Evolutionary conservation across 2,329 filamentous ascomycete species (phyloP).

Genomic region (Talaromyces sp.): DNA sequence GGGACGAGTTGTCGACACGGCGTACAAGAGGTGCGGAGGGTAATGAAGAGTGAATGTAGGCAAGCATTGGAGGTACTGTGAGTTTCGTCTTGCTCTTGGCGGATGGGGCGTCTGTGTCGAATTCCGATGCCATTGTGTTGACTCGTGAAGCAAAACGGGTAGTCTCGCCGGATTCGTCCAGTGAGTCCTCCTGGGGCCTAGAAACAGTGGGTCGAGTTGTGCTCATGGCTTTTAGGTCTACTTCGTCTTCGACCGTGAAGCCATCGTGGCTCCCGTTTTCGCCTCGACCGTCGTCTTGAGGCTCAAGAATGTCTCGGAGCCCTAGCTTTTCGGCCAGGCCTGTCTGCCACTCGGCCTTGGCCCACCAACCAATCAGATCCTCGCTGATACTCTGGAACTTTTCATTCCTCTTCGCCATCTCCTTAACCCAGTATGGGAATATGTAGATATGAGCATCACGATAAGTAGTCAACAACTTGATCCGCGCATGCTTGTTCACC

Average conservation of each 20-base stretch:
- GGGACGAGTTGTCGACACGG: conserved; percentile 78
- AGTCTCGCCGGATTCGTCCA: conserved; percentile 13
- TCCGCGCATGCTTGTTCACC: conserved; percentile 65
- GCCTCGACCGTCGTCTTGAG: conserved; percentile 32
- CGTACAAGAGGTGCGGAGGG: conserved; percentile 64
- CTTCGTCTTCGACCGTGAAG: conserved; percentile 47
- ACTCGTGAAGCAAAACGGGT: conserved; percentile 23
- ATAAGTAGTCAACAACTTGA: conserved; percentile 77
- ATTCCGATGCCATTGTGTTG: conserved; percentile 13
- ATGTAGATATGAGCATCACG: conserved; percentile 93
- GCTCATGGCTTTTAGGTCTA: conserved; percentile 50
- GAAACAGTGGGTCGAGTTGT: conserved; percentile 41
- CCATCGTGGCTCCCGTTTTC: conserved; percentile 32
- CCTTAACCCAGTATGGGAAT: conserved; percentile 84
- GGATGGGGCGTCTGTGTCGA: conserved; percentile 7
- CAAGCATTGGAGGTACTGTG: conserved; percentile 67
- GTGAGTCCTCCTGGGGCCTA: conserved; percentile 6
- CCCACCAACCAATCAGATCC: conserved; percentile 92
- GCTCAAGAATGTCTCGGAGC: conserved; percentile 58
- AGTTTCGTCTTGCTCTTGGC: conserved; percentile 23
- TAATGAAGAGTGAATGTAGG: conserved; percentile 64
- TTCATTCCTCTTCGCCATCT: conserved; percentile 74
- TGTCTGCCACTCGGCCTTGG: conserved; percentile 85
- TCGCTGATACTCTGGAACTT: conserved; percentile 83
- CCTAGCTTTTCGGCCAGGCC: conserved; percentile 74